Conservation (phyloP, 495 filamentous ascomycete genomes). For the Entonaema liquescens region DNA sequence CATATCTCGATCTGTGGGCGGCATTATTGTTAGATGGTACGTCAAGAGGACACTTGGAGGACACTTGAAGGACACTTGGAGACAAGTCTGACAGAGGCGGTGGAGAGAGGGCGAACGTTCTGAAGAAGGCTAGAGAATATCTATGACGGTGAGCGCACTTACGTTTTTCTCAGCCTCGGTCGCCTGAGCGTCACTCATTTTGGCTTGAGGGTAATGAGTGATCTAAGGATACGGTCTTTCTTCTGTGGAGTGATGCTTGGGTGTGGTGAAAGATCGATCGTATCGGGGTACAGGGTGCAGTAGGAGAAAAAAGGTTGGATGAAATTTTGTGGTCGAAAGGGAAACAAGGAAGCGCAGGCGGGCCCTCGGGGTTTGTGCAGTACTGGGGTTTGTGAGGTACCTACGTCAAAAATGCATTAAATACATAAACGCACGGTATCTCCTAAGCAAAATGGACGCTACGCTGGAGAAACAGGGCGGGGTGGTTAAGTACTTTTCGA, state of each 20-base stretch:
- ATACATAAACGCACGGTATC: neutral
- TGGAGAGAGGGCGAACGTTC: neutral
- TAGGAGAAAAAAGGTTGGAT: constrained; percentile 23
- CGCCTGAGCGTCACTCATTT: constrained; percentile 86
- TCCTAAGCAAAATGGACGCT: constrained; percentile 5
- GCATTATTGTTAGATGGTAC: constrained; percentile 5
- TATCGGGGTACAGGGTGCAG: constrained; percentile 11
- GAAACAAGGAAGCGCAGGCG: constrained; percentile 38
- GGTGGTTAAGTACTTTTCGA: neutral
- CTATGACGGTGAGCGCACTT: constrained; percentile 41
- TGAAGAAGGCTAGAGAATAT: neutral
- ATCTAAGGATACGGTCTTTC: constrained; percentile 34
- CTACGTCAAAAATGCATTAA: constrained; percentile 16
- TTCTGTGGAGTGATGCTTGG: constrained; percentile 25
- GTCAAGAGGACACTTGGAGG: constrained; percentile 23
- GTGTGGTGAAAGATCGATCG: constrained; percentile 20
- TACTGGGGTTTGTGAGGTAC: constrained; percentile 17
- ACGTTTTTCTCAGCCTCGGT: constrained; percentile 99
- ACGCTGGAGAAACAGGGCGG: neutral
- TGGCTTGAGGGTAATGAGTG: constrained; percentile 55
- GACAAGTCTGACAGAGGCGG: neutral
- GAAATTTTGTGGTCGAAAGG: constrained; percentile 37
- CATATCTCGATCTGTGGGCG: constrained; percentile 71
- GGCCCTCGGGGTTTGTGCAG: constrained; percentile 27
- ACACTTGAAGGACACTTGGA: constrained; percentile 25